Conservation (phyloP, 805 yeast species). For the Candida glaebosa region DNA sequence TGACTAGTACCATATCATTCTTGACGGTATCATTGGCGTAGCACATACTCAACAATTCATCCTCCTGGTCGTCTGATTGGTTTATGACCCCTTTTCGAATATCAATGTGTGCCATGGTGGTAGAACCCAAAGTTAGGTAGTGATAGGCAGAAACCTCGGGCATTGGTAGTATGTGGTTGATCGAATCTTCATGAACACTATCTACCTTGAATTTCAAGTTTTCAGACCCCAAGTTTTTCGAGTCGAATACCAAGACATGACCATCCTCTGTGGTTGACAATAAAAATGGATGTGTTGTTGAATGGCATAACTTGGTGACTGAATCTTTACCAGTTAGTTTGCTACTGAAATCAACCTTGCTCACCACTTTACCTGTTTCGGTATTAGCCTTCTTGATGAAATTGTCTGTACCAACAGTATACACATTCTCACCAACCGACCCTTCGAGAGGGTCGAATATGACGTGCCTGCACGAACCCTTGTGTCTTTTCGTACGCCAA, state of each 20-base stretch:
- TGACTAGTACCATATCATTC: slow-evolving; percentile 67
- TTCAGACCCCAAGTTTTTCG: slow-evolving; percentile 44
- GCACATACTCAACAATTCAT: slow-evolving; percentile 77
- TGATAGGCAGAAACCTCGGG: slow-evolving; percentile 73
- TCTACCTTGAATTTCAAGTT: slow-evolving; percentile 44
- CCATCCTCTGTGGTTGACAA: slow-evolving; percentile 72
- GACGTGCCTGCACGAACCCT: slow-evolving; percentile 78
- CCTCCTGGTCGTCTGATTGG: slow-evolving; percentile 87
- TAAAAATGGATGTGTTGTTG: slow-evolving; percentile 46
- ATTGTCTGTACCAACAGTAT: slow-evolving; percentile 76
- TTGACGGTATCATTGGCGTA: slow-evolving; percentile 52
- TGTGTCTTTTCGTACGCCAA: slow-evolving; percentile 91
- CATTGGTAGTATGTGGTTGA: slow-evolving; percentile 71
- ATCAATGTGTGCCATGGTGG: slow-evolving; percentile 77
- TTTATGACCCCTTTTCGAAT: slow-evolving; percentile 64
- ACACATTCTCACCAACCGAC: slow-evolving; percentile 49
- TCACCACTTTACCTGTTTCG: slow-evolving; percentile 70
- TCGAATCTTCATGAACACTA: slow-evolving; percentile 70
- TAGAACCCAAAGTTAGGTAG: slow-evolving; percentile 76
- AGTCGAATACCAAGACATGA: slow-evolving; percentile 58
- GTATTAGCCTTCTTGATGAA: slow-evolving; percentile 71
- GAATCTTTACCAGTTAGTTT: slow-evolving; percentile 26
- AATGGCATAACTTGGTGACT: slow-evolving; percentile 43
- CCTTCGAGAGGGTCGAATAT: slow-evolving; percentile 53
- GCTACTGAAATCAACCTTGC: slow-evolving; percentile 39